Base-by-base conservation (phyloP, 169 alveolate genomes). In the Plasmodium relictum region DNA sequence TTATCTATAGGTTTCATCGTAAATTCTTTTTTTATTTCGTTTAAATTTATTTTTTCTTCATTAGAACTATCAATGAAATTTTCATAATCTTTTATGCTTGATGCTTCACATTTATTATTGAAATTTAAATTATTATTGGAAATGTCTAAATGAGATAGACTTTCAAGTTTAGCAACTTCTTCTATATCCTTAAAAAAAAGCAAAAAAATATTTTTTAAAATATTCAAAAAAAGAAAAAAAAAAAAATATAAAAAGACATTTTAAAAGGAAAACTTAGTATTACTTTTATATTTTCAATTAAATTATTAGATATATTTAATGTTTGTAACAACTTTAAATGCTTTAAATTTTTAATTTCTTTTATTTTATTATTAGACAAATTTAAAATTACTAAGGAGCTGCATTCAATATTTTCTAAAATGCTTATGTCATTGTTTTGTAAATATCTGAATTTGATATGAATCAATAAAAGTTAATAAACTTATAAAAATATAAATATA, bases 351-450 rank as follows among this genome's bases (percentile, higher is more conserved):
- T 59, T 65, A 50, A 92, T 69, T 70, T 74, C 95, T 56, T 80
- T 78, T 26, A 98, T 95, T 87, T 94, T 73, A 91, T 98, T 98
- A 86, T 98, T 98, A 20, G 97, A 93, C 26, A 98, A 92, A 93
- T 98, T 97, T 66, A 98, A 86, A 73, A 92, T 89, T 5, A 92
- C 93, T 31, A 98, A 88, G 39, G 95, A 95, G 3, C 89, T 88
- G 72, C 97, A 88, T 45, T 96, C 97, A 12, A 98, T 92, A 20
- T 96, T 95, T 88, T 96, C 97, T 16, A 98, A 96, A 72, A 94
- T 93, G 59, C 93, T 95, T 16, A 98, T 94, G 59, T 95, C 83
- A 86, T 98, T 98, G 88, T 98, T 98, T 72, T 96, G 97, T 45
- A 97, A 87, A 85, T 74, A 92, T 72, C 95, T 92, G 76, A 52